Conservation (phyloP, 73 alveolate species). For the Symbiodinium pilosum region DNA sequence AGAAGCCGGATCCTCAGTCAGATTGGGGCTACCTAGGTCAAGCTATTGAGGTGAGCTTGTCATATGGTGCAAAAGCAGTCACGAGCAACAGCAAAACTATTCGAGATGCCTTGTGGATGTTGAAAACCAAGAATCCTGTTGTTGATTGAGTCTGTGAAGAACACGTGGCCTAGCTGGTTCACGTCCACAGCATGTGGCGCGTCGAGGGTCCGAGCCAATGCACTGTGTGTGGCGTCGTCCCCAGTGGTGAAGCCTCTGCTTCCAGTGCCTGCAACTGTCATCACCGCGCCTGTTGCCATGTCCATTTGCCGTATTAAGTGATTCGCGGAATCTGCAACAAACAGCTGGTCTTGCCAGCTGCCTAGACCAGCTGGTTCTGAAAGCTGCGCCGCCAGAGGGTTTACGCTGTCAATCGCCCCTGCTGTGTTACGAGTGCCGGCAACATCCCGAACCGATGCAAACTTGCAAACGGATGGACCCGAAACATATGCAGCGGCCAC, state of each 20-base stretch:
- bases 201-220: not conserved
- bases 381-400: not conserved
- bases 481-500: not conserved
- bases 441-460: not conserved
- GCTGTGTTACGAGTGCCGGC: not conserved
- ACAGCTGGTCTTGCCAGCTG: slow-evolving; percentile 5
- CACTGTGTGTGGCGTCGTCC: not conserved
- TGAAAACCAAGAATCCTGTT: not conserved
- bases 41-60: too few relatives aligned
- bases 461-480: not conserved
- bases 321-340: not conserved
- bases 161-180: slow-evolving; percentile 1
- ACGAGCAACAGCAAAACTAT: too few relatives aligned
- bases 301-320: not conserved
- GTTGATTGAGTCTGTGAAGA: not conserved
- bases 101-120: too few relatives aligned
- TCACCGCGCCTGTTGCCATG: slow-evolving; percentile 11
- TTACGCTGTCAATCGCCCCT: not conserved
- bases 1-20: not conserved
- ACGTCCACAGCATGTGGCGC: slow-evolving; percentile 1
- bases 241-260: slow-evolving; percentile 19
- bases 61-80: too few relatives aligned
- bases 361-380: not conserved
- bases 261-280: not conserved
- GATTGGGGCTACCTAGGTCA: too few relatives aligned